Conservation (phyloP, 495 filamentous ascomycete genomes). For the Talaromyces nanjingensis region DNA sequence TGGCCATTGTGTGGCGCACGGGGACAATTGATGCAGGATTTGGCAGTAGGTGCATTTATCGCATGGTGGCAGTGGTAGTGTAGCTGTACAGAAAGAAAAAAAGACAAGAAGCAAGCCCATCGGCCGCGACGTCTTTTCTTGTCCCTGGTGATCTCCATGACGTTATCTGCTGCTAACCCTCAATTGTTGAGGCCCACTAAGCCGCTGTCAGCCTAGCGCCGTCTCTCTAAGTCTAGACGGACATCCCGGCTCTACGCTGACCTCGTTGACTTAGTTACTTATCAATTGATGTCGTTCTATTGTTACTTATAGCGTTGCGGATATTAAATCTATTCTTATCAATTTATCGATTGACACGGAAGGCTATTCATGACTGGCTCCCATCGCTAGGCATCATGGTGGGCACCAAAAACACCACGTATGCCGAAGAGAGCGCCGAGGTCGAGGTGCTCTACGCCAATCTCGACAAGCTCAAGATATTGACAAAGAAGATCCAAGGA, state of each 20-base stretch:
- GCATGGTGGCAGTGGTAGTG: not conserved
- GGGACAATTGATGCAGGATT: not conserved
- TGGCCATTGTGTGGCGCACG: constrained; percentile 3
- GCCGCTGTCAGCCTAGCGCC: not conserved
- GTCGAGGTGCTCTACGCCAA: constrained; percentile 63
- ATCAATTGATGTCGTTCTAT: too few species aligned
- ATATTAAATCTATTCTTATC: too few species aligned
- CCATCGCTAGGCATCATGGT: constrained; percentile 32
- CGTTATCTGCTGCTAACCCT: not conserved
- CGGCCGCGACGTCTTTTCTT: not conserved
- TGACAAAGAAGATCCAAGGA: constrained; percentile 90
- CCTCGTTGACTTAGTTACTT: too few species aligned
- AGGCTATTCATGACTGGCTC: not conserved
- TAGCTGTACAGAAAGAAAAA: too few species aligned
- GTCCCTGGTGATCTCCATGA: constrained; percentile 6
- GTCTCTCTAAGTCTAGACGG: not conserved
- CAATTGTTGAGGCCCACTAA: not conserved
- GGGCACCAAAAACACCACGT: constrained; percentile 43
- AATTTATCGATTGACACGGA: too few species aligned
- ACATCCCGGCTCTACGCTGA: not conserved
- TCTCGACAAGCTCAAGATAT: constrained; percentile 56
- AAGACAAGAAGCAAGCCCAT: not conserved
- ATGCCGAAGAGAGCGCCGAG: constrained; percentile 66
- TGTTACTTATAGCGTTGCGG: too few species aligned
- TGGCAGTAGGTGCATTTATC: not conserved